Evolutionary conservation across 179 eudicot genomes (phyloP).

Genomic region (Spergularia azorica): DNA sequence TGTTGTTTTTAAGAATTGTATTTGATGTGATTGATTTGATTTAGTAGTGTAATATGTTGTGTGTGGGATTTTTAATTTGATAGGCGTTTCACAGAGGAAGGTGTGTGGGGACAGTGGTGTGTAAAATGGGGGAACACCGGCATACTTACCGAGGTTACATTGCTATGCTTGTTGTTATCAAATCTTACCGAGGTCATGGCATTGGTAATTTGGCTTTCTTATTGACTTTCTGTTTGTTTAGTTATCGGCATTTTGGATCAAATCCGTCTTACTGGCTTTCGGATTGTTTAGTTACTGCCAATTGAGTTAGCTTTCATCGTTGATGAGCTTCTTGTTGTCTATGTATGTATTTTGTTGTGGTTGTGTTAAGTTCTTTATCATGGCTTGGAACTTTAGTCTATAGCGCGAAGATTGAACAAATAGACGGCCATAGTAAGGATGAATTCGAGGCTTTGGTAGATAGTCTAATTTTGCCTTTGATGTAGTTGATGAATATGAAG

Average conservation of each 20-base stretch:
- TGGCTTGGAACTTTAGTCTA: not conserved
- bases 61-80: not conserved
- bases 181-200: constrained; percentile 83
- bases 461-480: too few relatives aligned
- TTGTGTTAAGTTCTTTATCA: not conserved
- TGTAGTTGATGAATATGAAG: too few relatives aligned
- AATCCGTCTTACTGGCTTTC: not conserved
- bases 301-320: not conserved
- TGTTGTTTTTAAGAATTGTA: not conserved
- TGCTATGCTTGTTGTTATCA: constrained; percentile 98
- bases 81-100: constrained; percentile 82
- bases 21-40: not conserved
- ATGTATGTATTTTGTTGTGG: not conserved
- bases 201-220: constrained; percentile 48
- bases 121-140: constrained; percentile 98
- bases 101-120: constrained; percentile 94
- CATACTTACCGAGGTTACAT: constrained; percentile 87
- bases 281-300: not conserved
- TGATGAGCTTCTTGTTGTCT: not conserved
- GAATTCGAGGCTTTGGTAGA: too few relatives aligned
- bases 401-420: not conserved
- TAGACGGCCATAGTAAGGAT: too few relatives aligned
- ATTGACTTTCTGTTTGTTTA: not conserved
- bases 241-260: not conserved
- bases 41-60: not conserved